Percentiles rank a stretch among this genome's conserved stretches.
phyloP scores from a whole-genome alignment of 768 basidiomycete species.

The Trametes cinnabarina region DNA sequence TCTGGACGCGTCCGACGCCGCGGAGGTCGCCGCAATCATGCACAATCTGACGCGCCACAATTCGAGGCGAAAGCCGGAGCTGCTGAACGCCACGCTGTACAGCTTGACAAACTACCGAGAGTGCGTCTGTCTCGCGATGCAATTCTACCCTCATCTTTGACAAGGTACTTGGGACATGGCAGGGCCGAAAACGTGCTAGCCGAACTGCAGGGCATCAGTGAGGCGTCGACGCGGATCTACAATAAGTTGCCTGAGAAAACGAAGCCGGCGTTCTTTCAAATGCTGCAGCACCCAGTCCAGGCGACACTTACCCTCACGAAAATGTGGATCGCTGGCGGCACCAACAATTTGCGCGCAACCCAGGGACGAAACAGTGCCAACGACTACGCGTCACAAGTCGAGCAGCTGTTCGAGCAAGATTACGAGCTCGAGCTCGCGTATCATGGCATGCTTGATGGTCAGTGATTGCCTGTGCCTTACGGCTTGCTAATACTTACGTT shows the following conservation, averaged over 20 bases:
- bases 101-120: slow-evolving; percentile 68
- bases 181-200: slow-evolving; percentile 59
- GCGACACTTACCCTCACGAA: slow-evolving; percentile 57
- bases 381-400: slow-evolving; percentile 51
- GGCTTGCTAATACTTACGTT: background rate
- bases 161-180: background rate
- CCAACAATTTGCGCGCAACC: slow-evolving; percentile 58
- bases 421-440: slow-evolving; percentile 61
- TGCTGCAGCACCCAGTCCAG: slow-evolving; percentile 64
- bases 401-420: slow-evolving; percentile 58
- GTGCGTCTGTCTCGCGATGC: slow-evolving; percentile 37
- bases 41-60: slow-evolving; percentile 56
- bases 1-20: slow-evolving; percentile 38
- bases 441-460: slow-evolving; percentile 54
- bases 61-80: slow-evolving; percentile 63
- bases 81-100: slow-evolving; percentile 59
- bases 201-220: slow-evolving; percentile 48
- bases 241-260: slow-evolving; percentile 44
- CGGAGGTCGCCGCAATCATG: slow-evolving; percentile 50
- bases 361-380: slow-evolving; percentile 67
- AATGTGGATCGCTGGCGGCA: slow-evolving; percentile 58
- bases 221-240: slow-evolving; percentile 53
- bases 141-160: no score
- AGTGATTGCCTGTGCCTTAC: slow-evolving; percentile 14
- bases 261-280: slow-evolving; percentile 66